Percentiles rank a stretch among this genome's conserved stretches.
Conservation (phyloP, 208 protist species). For the Wallacemonas sp. region DNA sequence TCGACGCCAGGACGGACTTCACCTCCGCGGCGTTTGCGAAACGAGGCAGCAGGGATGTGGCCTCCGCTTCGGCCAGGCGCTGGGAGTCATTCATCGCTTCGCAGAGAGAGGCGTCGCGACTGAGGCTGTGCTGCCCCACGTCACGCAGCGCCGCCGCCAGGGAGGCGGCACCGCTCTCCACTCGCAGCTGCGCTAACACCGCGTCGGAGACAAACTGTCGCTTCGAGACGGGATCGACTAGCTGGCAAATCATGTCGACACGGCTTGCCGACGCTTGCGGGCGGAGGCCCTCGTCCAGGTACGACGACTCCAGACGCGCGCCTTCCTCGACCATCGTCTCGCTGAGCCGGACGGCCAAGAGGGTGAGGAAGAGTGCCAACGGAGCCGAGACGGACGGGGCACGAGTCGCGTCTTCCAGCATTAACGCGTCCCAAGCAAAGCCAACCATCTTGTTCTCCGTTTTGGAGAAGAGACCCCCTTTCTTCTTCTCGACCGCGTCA, state of each 20-base stretch:
- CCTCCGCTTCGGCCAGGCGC: constrained; percentile 45
- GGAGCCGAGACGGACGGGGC: constrained; percentile 63
- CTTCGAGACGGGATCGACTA: constrained; percentile 34
- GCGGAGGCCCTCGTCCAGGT: constrained; percentile 40
- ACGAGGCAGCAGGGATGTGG: constrained; percentile 26
- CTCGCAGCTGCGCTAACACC: constrained; percentile 22
- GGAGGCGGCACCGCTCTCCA: constrained; percentile 9
- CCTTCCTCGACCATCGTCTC: constrained; percentile 16
- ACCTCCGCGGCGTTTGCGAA: constrained; percentile 73
- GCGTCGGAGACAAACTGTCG: constrained; percentile 38
- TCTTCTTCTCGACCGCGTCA: constrained; percentile 38
- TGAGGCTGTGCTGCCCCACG: constrained; percentile 34
- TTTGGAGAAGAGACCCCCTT: constrained; percentile 31
- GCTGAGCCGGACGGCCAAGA: constrained; percentile 42
- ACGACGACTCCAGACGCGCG: constrained; percentile 12
- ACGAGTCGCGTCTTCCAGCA: constrained; percentile 54
- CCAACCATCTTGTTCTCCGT: constrained; percentile 29
- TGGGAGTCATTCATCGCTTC: constrained; percentile 59
- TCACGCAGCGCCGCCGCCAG: constrained; percentile 40
- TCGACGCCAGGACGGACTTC: constrained; percentile 59
- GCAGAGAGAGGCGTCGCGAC: constrained; percentile 64
- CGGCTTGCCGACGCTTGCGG: neutral
- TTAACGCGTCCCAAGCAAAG: constrained; percentile 67
- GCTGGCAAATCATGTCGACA: neutral
- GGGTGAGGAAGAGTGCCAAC: constrained; percentile 69